Percentiles rank a stretch among this genome's conserved stretches.
phyloP scores from a whole-genome alignment of 2,329 filamentous ascomycete genomes.

The Xylariaceae sp. region DNA sequence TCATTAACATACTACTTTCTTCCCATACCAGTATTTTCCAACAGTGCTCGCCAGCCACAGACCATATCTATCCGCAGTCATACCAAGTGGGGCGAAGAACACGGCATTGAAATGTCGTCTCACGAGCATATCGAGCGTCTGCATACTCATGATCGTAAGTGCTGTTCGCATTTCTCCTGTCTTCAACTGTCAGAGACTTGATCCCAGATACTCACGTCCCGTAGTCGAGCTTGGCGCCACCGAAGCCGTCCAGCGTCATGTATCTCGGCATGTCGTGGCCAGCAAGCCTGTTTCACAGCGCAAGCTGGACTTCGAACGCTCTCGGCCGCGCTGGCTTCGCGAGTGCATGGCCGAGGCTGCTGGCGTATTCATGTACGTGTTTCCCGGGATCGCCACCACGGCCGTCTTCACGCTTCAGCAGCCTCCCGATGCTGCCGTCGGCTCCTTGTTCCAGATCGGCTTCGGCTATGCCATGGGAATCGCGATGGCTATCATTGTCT shows the following conservation, averaged over 20 bases:
- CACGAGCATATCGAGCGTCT: no score
- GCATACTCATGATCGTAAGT: no score
- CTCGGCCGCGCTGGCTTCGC: neutral
- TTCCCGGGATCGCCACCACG: constrained; percentile 20
- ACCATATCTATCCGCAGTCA: no score
- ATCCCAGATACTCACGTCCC: neutral
- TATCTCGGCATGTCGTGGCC: constrained; percentile 1
- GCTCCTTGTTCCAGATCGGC: constrained; percentile 2
- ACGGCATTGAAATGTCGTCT: no score
- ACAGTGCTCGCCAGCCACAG: no score
- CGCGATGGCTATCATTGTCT: constrained; percentile 1
- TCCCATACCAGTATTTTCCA: no score
- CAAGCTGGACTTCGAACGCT: constrained; percentile 2
- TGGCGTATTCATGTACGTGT: constrained; percentile 42
- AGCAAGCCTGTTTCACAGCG: constrained; percentile 2
- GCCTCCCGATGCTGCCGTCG: neutral
- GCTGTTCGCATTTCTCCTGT: no score
- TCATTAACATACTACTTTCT: no score
- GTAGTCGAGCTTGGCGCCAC: constrained; percentile 2
- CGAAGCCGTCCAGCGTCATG: constrained; percentile 2
- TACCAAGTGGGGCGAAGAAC: no score
- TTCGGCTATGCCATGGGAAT: constrained; percentile 2
- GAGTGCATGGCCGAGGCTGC: constrained; percentile 1
- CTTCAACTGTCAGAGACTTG: no score
- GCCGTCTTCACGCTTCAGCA: constrained; percentile 1